Evolutionary conservation across 2,329 filamentous ascomycete genomes (phyloP).

Genomic region (Metarhizium brunneum): DNA sequence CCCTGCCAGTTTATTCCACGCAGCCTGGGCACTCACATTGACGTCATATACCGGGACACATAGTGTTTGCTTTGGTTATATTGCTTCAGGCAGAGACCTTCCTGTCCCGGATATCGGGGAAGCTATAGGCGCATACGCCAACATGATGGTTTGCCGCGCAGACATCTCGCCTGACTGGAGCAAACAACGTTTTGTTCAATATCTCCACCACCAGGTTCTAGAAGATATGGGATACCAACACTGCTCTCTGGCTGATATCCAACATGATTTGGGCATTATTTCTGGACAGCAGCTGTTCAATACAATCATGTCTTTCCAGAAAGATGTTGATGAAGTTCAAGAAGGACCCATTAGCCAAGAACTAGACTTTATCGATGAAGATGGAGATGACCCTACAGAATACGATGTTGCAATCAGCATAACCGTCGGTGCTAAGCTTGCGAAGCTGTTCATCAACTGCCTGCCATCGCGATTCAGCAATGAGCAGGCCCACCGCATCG

Average conservation of each 20-base stretch:
- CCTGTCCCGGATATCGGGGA: constrained; percentile 37
- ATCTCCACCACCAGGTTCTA: constrained; percentile 34
- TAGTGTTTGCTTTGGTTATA: constrained; percentile 44
- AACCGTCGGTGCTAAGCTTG: not conserved
- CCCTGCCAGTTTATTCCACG: constrained; percentile 38
- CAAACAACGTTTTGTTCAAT: constrained; percentile 18
- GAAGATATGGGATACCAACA: constrained; percentile 37
- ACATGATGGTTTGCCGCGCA: constrained; percentile 43
- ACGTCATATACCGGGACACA: constrained; percentile 34
- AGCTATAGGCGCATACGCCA: constrained; percentile 43
- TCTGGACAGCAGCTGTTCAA: constrained; percentile 19
- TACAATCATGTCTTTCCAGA: constrained; percentile 22
- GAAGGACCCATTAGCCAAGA: not conserved
- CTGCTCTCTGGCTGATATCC: constrained; percentile 38
- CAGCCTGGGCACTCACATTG: constrained; percentile 42
- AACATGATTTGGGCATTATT: constrained; percentile 19
- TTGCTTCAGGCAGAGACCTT: constrained; percentile 43
- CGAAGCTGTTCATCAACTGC: constrained; percentile 1
- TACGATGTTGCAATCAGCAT: constrained; percentile 17
- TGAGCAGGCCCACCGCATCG: not conserved
- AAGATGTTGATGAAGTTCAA: constrained; percentile 1
- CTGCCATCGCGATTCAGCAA: constrained; percentile 1
- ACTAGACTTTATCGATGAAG: constrained; percentile 2
- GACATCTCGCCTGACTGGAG: constrained; percentile 17
- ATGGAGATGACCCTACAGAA: constrained; percentile 15